phyloP scores from a whole-genome alignment of 805 yeast species.

The Myxozyma kluyveri region DNA sequence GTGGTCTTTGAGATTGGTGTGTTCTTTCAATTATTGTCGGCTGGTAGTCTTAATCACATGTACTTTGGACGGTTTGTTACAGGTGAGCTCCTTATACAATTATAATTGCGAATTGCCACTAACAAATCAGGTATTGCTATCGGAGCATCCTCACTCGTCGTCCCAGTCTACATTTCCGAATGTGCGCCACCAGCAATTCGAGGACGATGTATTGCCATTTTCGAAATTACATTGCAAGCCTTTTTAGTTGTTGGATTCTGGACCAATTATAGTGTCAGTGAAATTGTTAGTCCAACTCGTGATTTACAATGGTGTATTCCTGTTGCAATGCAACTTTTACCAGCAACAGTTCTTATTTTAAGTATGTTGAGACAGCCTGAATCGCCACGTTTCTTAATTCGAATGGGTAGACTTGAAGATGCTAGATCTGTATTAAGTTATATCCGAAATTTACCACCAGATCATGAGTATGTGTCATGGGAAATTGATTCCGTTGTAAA shows the following conservation, averaged over 20 bases:
- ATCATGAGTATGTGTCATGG: slow-evolving; percentile 24
- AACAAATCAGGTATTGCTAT: slow-evolving; percentile 46
- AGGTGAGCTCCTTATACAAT: slow-evolving; percentile 41
- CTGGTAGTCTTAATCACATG: slow-evolving; percentile 74
- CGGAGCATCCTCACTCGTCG: slow-evolving; percentile 63
- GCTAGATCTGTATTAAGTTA: slow-evolving; percentile 38
- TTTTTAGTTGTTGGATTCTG: slow-evolving; percentile 62
- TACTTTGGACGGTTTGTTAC: slow-evolving; percentile 58
- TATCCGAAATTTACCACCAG: slow-evolving; percentile 44
- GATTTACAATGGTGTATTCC: slow-evolving; percentile 64
- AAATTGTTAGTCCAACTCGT: slow-evolving; percentile 50
- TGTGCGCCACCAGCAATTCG: slow-evolving; percentile 58
- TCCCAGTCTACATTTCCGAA: slow-evolving; percentile 66
- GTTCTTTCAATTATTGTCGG: slow-evolving; percentile 74
- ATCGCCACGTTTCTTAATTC: slow-evolving; percentile 46
- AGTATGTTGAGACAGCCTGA: slow-evolving; percentile 42
- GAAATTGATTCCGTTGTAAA: slow-evolving; percentile 43
- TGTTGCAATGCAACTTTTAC: slow-evolving; percentile 57
- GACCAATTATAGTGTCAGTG: slow-evolving; percentile 47
- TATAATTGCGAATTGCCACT: no score
- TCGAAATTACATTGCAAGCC: slow-evolving; percentile 60
- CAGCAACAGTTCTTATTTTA: slow-evolving; percentile 48
- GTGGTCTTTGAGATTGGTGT: slow-evolving; percentile 70
- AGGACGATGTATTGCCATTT: slow-evolving; percentile 57
- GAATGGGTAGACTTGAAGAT: slow-evolving; percentile 48